Evolutionary conservation across 345 rosid species (phyloP), one percentile per base, ranked within the genome.

Genomic region (Physaria fendleri): DNA sequence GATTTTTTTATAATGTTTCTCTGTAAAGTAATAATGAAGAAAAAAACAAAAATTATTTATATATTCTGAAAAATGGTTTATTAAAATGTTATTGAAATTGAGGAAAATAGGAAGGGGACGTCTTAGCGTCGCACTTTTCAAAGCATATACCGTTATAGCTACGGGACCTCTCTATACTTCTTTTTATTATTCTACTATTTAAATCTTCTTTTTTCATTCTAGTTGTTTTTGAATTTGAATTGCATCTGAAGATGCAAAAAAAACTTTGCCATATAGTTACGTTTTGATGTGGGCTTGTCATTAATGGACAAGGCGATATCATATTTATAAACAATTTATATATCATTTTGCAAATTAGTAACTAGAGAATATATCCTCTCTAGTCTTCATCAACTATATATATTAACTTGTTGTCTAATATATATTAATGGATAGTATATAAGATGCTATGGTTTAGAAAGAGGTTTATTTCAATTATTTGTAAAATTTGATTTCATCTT

Each of bases 141-240:
- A 68, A 68, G 61, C 72, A 68, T 59, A 33, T 59, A 50, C 66
- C 25, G 45, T 59, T 43, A 39, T 68, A 68, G 72, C 46, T 40
- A 25, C 25, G 62, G 72, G 72, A 68, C 72, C 73, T 45, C 1
- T 27, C 73, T 68, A 68, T 18, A 43, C 10, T 51, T 43, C 32
- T 59, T 47, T 5, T 32, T 33, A 27, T 32, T 66, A 51, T 59
- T 44, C 41, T 43, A 27, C n/a, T n/a, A n/a, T n/a, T n/a, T 35
- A 43, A 42, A 18, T 43, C 23, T 42, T 33, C 14, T 35, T 59
- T 59, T 42, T 43, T 44, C 11, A 25, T 34, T 34, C 35, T 11
- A 27, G 5, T n/a, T n/a, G n/a, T n/a, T n/a, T 52, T 53, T 60
- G 29, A 68, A 60, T 52, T 68, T 60, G 67, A 52, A 60, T 43